Percentiles rank a stretch among this genome's conserved stretches.
phyloP scores from a whole-genome alignment of 2,329 filamentous ascomycete species.

The Emmonsiellopsis sp. region DNA sequence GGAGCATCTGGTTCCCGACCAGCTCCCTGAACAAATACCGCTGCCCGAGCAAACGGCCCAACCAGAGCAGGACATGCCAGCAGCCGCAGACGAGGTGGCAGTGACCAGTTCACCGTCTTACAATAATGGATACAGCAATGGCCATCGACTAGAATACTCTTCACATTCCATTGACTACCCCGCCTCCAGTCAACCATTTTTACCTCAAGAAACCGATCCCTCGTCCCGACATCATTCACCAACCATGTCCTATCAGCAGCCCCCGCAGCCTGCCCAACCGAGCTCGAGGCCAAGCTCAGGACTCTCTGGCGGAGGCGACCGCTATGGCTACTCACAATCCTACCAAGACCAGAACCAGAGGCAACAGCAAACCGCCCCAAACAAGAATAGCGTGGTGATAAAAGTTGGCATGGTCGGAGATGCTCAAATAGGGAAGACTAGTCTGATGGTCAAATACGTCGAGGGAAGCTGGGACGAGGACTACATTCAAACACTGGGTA shows the following conservation, averaged over 20 bases:
- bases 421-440: slow-evolving; percentile 98
- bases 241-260: slow-evolving; percentile 31
- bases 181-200: slow-evolving; percentile 31
- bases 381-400: slow-evolving; percentile 70
- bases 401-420: slow-evolving; percentile 99
- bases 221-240: slow-evolving; percentile 32
- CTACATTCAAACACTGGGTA: slow-evolving; percentile 93
- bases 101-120: slow-evolving; percentile 13
- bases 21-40: neutral
- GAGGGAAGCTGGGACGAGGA: slow-evolving; percentile 99
- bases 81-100: slow-evolving; percentile 29
- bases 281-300: slow-evolving; percentile 42
- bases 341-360: slow-evolving; percentile 36
- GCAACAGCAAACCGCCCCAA: slow-evolving; percentile 30
- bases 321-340: slow-evolving; percentile 38
- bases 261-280: slow-evolving; percentile 22
- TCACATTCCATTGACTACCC: slow-evolving; percentile 35
- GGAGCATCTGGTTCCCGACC: neutral
- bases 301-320: slow-evolving; percentile 35
- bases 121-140: slow-evolving; percentile 33
- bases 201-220: slow-evolving; percentile 39
- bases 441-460: slow-evolving; percentile 98
- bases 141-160: slow-evolving; percentile 40
- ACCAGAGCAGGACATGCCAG: slow-evolving; percentile 19
- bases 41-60: slow-evolving; percentile 14